Evolutionary conservation across 1,139 yeast genomes (phyloP), one percentile per base, ranked within the genome.

Genomic region (Diutina rugosa): DNA sequence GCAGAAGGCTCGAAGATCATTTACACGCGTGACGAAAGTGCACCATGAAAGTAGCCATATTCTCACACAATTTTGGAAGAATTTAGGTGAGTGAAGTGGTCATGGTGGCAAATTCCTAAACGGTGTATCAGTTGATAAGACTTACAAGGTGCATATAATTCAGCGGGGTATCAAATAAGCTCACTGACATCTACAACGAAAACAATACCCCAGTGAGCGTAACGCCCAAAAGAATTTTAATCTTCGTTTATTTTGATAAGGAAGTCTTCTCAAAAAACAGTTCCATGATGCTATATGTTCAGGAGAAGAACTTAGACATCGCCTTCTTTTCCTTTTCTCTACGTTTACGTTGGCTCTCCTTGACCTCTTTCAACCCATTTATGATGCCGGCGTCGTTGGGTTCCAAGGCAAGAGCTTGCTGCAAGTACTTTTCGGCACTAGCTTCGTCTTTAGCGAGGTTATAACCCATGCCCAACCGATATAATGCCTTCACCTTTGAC

Each of bases 401-500:
- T 56, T 85, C 81, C 55, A 80, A 69, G 59, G 74, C 71, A 52
- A 82, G 72, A 0, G 98, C 97, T 58, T 77, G 76, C 60, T 82
- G 81, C 59, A 91, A 79, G 60, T 84, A 86, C 44, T 68, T 69
- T 56, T 85, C 73, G 0, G 97, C 96, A 55, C 75, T 79, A 46
- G 84, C 91, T 59, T 85, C 88, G 66, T 88, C 84, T 65, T 86
- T 86, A 35, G 76, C 72, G 29, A 80, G 72, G 57, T 81, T 70
- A 63, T 82, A 77, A 0, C 95, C 97, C 65, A 81, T 74, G 46
- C 96, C 97, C 70, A 90, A 84, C 67, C 97, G 83, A 73, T 87
- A 91, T 56, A 80, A 74, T 0, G 97, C 97, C 74, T 91, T 91
- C 8, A 95, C 90, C 67, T 79, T 80, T 35, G 88, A 82, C 62